Conservation (phyloP, 345 rosid species). For the Brassica juncea region DNA sequence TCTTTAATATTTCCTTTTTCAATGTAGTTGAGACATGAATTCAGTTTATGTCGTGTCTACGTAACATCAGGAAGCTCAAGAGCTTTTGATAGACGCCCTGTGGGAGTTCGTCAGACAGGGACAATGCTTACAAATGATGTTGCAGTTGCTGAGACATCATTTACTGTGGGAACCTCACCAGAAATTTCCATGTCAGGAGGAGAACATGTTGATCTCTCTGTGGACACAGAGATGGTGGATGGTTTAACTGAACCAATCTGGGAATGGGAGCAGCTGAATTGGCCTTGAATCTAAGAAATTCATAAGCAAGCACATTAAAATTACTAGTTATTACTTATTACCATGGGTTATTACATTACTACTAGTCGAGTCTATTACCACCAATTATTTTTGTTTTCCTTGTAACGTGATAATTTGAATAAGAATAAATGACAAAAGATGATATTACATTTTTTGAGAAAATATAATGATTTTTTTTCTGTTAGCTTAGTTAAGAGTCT, state of each 20-base stretch:
- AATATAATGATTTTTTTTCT: too few relatives aligned
- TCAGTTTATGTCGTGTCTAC: constrained; percentile 84
- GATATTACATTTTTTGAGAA: neutral
- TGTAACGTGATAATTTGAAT: constrained; percentile 15
- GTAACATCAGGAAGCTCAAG: constrained; percentile 68
- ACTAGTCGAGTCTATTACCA: constrained; percentile 1
- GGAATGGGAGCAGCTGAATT: constrained; percentile 59
- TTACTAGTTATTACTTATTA: neutral
- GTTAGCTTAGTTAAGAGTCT: too few relatives aligned
- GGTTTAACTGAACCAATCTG: constrained; percentile 43
- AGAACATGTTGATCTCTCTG: constrained; percentile 43
- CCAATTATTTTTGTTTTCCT: constrained; percentile 4
- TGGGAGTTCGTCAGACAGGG: constrained; percentile 40
- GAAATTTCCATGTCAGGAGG: constrained; percentile 53
- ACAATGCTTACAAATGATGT: constrained; percentile 32
- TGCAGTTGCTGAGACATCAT: constrained; percentile 38
- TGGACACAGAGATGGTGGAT: constrained; percentile 38
- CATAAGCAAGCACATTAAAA: neutral
- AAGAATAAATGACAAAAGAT: constrained; percentile 22
- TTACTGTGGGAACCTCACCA: constrained; percentile 46
- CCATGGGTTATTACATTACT: neutral
- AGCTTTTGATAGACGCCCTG: constrained; percentile 93
- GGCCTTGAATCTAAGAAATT: constrained; percentile 43
- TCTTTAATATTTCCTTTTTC: constrained; percentile 8
- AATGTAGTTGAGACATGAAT: constrained; percentile 74